These are phyloP conservation scores for Adansonia gregorii DNA, from an alignment of 441 rosid species.

Conservation along the genomic window DNA sequence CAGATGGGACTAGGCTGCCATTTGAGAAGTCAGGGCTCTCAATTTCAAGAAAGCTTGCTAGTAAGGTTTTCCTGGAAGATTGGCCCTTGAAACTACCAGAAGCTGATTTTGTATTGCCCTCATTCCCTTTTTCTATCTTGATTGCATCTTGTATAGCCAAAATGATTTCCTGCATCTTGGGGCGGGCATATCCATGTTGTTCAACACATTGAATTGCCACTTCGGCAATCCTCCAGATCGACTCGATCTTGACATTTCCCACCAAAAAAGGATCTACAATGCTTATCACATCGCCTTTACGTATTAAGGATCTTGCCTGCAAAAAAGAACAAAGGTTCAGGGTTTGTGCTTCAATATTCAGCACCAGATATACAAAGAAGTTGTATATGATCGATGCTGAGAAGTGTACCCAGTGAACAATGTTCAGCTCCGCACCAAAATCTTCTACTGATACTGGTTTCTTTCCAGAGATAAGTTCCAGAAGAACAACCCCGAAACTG, in stretches of 20 bases:
- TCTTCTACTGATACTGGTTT: constrained; percentile 84
- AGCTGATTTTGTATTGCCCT: constrained; percentile 39
- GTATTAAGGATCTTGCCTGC: constrained; percentile 84
- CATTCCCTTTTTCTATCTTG: constrained; percentile 67
- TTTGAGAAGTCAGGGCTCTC: constrained; percentile 83
- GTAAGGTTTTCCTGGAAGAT: constrained; percentile 78
- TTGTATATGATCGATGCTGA: constrained; percentile 10
- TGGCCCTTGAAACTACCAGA: constrained; percentile 57
- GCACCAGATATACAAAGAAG: constrained; percentile 3
- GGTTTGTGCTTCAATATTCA: not conserved
- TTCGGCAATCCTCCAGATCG: constrained; percentile 91
- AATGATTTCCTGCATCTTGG: constrained; percentile 87
- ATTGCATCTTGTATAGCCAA: constrained; percentile 81
- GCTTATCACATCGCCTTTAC: constrained; percentile 76
- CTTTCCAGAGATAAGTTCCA: constrained; percentile 84
- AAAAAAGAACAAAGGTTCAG: constrained; percentile 21
- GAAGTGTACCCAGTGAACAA: constrained; percentile 82
- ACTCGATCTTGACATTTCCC: constrained; percentile 72
- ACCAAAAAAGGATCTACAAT: constrained; percentile 63
- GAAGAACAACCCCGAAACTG: constrained; percentile 94
- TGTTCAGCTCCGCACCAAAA: constrained; percentile 81
- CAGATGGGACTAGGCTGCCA: constrained; percentile 70
- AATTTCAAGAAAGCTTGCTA: constrained; percentile 84
- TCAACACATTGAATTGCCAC: constrained; percentile 84
- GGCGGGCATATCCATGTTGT: constrained; percentile 63